phyloP scores from a whole-genome alignment of 768 basidiomycete species.

The Gloeophyllum trabeum region DNA sequence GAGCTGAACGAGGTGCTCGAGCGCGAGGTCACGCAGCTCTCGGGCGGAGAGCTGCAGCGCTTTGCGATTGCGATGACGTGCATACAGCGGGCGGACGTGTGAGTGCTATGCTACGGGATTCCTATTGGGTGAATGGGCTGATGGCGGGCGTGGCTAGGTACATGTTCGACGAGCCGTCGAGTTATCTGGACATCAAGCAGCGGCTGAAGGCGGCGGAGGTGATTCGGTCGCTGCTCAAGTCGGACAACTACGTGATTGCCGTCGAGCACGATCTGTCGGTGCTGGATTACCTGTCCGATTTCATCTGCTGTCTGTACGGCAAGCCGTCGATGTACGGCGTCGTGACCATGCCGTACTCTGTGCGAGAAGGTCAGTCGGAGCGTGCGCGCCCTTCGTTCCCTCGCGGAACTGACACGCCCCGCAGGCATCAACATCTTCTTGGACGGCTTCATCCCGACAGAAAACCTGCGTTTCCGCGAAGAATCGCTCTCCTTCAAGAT shows the following conservation, averaged over 20 bases:
- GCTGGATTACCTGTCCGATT: slow-evolving; percentile 96
- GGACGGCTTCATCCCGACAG: slow-evolving; percentile 97
- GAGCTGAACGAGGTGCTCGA: slow-evolving; percentile 82
- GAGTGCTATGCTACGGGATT: slow-evolving; percentile 20
- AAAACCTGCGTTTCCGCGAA: slow-evolving; percentile 95
- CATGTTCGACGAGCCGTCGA: slow-evolving; percentile 99
- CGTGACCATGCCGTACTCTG: slow-evolving; percentile 97
- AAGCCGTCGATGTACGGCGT: slow-evolving; percentile 97
- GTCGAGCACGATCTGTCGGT: slow-evolving; percentile 99
- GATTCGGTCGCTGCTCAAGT: slow-evolving; percentile 75
- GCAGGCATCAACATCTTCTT: slow-evolving; percentile 98
- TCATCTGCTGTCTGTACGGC: slow-evolving; percentile 95
- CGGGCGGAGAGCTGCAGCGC: slow-evolving; percentile 94
- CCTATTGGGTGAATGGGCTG: too few relatives aligned
- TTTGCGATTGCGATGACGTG: slow-evolving; percentile 98
- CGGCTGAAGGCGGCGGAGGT: slow-evolving; percentile 91
- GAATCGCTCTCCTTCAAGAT: slow-evolving; percentile 96
- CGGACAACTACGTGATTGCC: slow-evolving; percentile 87
- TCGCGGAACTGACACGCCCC: neutral
- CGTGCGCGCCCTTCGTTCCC: slow-evolving; percentile 1
- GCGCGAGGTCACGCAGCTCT: slow-evolving; percentile 77
- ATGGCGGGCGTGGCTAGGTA: slow-evolving; percentile 36
- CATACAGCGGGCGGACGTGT: slow-evolving; percentile 94
- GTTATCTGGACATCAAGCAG: slow-evolving; percentile 95
- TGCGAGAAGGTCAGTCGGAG: slow-evolving; percentile 81